phyloP scores from a whole-genome alignment of 2,329 filamentous ascomycete species.

The Akanthomyces lecanii region DNA sequence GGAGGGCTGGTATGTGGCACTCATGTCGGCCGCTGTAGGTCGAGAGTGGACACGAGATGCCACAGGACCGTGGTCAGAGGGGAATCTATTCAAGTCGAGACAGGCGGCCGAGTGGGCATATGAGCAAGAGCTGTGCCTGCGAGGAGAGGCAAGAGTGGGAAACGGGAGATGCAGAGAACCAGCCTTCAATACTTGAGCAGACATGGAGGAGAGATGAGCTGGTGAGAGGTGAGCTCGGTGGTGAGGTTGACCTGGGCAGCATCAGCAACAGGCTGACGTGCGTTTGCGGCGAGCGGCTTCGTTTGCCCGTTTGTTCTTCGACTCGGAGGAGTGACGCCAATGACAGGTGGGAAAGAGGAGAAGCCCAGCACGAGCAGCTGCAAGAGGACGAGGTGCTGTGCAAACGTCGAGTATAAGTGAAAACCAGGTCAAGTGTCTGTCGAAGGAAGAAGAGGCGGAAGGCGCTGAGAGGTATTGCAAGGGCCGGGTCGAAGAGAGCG shows the following conservation, averaged over 20 bases:
- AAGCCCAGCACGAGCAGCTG: not conserved
- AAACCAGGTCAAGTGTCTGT: constrained; percentile 7
- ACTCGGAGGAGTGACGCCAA: not conserved
- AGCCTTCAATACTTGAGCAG: constrained; percentile 9
- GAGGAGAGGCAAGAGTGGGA: not conserved
- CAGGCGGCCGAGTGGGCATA: not conserved
- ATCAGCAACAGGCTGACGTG: not conserved
- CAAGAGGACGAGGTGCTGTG: not conserved
- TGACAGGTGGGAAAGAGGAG: not conserved
- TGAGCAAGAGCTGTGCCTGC: not conserved
- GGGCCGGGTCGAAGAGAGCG: not conserved
- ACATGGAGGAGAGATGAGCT: not conserved
- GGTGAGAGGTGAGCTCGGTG: not conserved
- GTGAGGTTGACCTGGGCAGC: not conserved
- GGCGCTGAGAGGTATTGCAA: not conserved
- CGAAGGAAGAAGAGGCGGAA: not conserved
- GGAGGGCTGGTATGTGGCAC: constrained; percentile 46
- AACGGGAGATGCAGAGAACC: not conserved
- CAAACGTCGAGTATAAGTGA: constrained; percentile 10
- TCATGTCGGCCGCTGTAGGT: constrained; percentile 44
- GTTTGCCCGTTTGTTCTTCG: constrained; percentile 10
- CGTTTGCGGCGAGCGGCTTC: not conserved
- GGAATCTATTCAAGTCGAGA: not conserved
- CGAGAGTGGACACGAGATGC: constrained; percentile 1
- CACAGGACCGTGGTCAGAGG: not conserved